Conservation (phyloP, 495 filamentous ascomycete species). For the Penicillium malachiteum region DNA sequence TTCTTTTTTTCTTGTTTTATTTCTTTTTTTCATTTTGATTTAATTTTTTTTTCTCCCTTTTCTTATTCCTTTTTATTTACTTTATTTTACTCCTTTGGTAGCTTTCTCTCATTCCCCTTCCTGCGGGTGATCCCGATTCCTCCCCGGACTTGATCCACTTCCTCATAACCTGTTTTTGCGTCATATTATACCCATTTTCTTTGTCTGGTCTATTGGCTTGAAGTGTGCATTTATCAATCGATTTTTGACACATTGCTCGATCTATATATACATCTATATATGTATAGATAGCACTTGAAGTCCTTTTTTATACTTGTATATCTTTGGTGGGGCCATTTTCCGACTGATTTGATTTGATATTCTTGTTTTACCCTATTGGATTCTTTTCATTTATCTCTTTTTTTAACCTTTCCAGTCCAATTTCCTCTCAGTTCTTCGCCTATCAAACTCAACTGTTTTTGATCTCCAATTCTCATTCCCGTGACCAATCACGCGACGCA, state of each 20-base stretch:
- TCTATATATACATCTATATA: background rate
- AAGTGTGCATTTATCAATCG: background rate
- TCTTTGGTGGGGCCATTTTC: background rate
- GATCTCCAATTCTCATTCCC: constrained; percentile 7
- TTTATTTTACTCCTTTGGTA: background rate
- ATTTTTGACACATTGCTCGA: background rate
- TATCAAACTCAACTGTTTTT: background rate
- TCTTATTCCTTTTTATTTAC: no score
- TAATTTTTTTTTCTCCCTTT: no score
- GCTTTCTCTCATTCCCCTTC: background rate
- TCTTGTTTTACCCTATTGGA: background rate
- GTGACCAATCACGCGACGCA: constrained; percentile 30
- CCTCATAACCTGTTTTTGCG: constrained; percentile 3
- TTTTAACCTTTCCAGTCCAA: background rate
- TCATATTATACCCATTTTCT: background rate
- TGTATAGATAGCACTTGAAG: background rate
- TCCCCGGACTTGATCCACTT: constrained; percentile 1
- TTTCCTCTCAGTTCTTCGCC: background rate
- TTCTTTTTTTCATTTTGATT: no score
- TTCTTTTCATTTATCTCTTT: background rate
- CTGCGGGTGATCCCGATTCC: constrained; percentile 8
- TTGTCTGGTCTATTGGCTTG: background rate
- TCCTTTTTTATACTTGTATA: background rate
- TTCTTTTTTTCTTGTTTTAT: no score
- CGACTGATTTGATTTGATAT: background rate